Evolutionary conservation across 768 basidiomycete species (phyloP).

Genomic region (Leccinellum rugosiceps): DNA sequence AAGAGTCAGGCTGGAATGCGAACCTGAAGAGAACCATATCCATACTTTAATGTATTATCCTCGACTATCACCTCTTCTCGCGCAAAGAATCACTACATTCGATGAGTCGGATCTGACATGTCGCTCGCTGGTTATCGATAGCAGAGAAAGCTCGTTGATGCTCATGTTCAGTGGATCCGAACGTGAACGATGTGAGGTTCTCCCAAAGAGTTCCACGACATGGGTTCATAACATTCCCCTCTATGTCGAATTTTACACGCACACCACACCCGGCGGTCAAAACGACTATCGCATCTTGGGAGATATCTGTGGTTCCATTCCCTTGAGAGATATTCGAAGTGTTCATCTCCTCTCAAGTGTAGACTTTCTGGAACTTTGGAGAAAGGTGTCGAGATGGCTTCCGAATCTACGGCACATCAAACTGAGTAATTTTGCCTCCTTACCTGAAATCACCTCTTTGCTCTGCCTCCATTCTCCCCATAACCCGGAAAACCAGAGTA

Average conservation of each 20-base stretch:
- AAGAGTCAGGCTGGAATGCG: not conserved
- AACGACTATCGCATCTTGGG: not conserved
- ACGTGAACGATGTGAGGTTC: not conserved
- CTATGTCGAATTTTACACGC: not conserved
- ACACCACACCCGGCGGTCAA: not conserved
- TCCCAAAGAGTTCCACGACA: not conserved
- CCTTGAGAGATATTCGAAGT: not conserved
- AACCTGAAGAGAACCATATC: not conserved
- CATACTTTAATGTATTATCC: not conserved
- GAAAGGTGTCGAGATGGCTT: not conserved
- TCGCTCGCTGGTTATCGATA: not conserved
- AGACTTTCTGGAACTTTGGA: not conserved
- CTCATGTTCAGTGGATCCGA: not conserved
- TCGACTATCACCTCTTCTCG: not conserved
- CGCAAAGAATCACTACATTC: not conserved
- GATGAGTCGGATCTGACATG: not conserved
- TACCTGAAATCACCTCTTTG: not conserved
- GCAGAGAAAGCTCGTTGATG: not conserved
- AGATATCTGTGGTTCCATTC: not conserved
- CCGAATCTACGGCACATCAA: not conserved
- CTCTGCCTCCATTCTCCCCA: not conserved
- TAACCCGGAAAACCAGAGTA: not conserved
- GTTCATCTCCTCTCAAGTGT: not conserved
- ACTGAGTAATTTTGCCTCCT: not conserved
- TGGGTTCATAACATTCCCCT: not conserved